Base-by-base conservation (phyloP, 768 basidiomycete genomes). In the Chalciporus piperatus region DNA sequence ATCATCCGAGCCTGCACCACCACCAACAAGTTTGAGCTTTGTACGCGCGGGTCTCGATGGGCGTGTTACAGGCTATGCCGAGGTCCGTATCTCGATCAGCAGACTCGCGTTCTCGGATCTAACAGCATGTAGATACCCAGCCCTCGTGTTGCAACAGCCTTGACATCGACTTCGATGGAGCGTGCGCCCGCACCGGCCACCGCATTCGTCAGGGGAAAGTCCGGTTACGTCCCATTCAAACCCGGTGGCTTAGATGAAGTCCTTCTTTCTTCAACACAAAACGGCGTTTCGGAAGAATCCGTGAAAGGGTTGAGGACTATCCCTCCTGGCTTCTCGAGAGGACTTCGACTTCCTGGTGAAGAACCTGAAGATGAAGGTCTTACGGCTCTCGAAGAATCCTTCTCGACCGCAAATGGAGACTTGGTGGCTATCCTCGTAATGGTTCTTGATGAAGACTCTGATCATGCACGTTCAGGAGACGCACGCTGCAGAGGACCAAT, bases 191-290 rank as follows among this genome's bases (percentile, higher is more conserved):
- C 84, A 13, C 80, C 87, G 0, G 78, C 76, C 51, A 78, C 81
- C 48, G 85, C 81, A 49, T 98, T 98, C 69, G 94, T 98, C 17
- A 77, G 95, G 51, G 97, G 97, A 41, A 97, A 96, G 70, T 89
- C 93, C 19, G 88, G 89, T 40, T 83, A 95, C 70, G 82, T 95
- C 9, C 97, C 97, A 1, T 98, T 98, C 70, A 81, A 85, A 72
- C 97, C 97, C 6, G 97, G 97, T 41, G 97, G 97, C 3, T 73
- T 98, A 10, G 92, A 92, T 39, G 85, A 86, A 57, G 73, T 76
- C 3, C 61, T 78, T 4, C 64, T 71, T 41, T 67, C 65, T 4
- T 54, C 60, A 40, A 52, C 58, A 20, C 63, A 68, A 38, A 61
- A 57, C 22, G 62, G 68, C 28, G 60, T 68, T 20, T 61, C 66